Evolutionary conservation across 2,329 filamentous ascomycete genomes (phyloP).

Genomic region (Colletotrichum musicola): DNA sequence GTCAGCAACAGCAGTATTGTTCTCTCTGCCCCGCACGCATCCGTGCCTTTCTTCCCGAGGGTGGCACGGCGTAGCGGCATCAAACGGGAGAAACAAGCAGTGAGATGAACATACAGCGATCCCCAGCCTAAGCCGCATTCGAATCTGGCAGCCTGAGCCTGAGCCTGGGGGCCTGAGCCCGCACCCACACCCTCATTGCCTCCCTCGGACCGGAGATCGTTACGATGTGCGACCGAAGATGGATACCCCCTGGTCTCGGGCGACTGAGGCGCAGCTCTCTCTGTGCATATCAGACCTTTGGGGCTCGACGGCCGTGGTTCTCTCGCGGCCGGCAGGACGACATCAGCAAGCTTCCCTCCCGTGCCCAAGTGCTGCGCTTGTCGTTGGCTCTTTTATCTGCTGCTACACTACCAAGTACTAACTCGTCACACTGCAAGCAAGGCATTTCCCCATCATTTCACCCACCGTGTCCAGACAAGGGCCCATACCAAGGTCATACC

Average conservation of each 20-base stretch:
- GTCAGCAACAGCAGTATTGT: neutral
- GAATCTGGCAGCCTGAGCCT: constrained; percentile 33
- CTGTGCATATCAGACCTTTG: constrained; percentile 34
- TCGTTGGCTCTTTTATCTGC: neutral
- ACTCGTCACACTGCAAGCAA: constrained; percentile 5
- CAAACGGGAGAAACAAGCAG: constrained; percentile 26
- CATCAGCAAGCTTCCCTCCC: constrained; percentile 38
- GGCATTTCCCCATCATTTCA: neutral
- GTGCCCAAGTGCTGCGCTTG: constrained; percentile 19
- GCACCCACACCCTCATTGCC: too few relatives aligned
- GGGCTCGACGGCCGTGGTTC: constrained; percentile 13
- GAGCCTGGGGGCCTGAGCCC: constrained; percentile 6
- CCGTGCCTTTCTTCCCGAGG: constrained; percentile 7
- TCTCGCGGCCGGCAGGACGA: constrained; percentile 33
- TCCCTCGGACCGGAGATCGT: constrained; percentile 22
- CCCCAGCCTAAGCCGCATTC: constrained; percentile 20
- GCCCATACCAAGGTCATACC: neutral
- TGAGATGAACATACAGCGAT: constrained; percentile 28
- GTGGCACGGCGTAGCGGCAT: neutral
- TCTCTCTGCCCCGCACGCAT: neutral
- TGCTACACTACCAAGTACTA: neutral
- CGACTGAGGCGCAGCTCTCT: constrained; percentile 36
- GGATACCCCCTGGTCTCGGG: constrained; percentile 28
- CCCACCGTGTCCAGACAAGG: neutral
- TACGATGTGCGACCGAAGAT: constrained; percentile 27